Conservation (phyloP, 371 early-diverging fungal species). For the Thermomucor indicae-seudaticae region DNA sequence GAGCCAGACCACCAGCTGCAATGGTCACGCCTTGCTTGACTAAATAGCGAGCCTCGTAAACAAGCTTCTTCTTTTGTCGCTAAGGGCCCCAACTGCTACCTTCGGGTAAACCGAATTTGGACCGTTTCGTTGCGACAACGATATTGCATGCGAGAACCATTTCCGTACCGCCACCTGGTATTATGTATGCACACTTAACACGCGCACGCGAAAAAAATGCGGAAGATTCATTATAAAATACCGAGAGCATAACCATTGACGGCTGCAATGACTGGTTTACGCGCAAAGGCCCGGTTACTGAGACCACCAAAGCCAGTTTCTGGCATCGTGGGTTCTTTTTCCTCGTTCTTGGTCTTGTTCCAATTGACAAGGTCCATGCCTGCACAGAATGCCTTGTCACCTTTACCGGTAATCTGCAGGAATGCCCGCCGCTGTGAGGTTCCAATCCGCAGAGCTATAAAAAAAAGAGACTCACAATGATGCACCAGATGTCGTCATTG, state of each 20-base stretch:
- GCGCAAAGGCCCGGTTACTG: constrained; percentile 28
- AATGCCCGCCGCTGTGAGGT: neutral
- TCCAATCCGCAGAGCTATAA: neutral
- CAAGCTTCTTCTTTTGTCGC: neutral
- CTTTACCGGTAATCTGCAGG: constrained; percentile 46
- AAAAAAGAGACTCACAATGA: constrained; percentile 26
- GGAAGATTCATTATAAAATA: neutral
- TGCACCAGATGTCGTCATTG: constrained; percentile 38
- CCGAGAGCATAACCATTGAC: constrained; percentile 47
- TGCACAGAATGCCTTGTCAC: constrained; percentile 43
- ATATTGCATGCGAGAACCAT: constrained; percentile 41
- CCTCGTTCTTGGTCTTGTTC: constrained; percentile 9
- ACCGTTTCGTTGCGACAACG: constrained; percentile 40
- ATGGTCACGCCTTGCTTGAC: constrained; percentile 46
- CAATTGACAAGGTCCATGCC: constrained; percentile 47
- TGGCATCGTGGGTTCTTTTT: constrained; percentile 14
- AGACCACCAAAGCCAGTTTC: constrained; percentile 44
- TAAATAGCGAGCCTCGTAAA: neutral
- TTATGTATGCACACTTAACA: neutral
- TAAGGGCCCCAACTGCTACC: constrained; percentile 3
- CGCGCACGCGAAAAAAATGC: neutral
- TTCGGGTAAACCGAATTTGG: constrained; percentile 47
- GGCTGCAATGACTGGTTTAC: constrained; percentile 52
- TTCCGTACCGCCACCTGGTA: constrained; percentile 45
- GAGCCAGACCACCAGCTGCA: constrained; percentile 42